Conservation (phyloP, 441 rosid species). For the Croton laevigatus region DNA sequence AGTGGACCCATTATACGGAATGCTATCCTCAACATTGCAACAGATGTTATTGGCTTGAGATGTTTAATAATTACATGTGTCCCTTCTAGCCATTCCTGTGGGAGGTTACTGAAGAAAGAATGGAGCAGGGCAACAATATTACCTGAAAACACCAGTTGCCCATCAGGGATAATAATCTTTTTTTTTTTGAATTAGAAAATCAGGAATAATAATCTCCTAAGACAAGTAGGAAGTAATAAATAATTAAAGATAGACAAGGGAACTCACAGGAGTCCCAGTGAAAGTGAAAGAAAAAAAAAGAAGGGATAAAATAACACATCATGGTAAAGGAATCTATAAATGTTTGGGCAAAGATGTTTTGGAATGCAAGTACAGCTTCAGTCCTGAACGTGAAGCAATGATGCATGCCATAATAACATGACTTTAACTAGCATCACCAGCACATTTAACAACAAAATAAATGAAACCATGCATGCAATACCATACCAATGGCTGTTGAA, state of each 20-base stretch:
- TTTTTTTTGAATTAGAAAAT: too few species aligned
- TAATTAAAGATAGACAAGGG: background rate
- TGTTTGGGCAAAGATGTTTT: background rate
- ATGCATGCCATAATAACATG: background rate
- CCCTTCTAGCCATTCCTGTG: conserved; percentile 98
- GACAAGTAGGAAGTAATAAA: background rate
- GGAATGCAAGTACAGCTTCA: background rate
- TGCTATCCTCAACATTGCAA: conserved; percentile 89
- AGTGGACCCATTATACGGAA: conserved; percentile 95
- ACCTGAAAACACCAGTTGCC: conserved; percentile 46
- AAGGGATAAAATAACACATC: background rate
- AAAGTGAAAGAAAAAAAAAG: background rate
- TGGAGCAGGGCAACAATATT: conserved; percentile 87
- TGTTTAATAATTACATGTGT: conserved; percentile 69
- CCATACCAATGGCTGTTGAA: conserved; percentile 88
- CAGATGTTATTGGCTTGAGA: conserved; percentile 87
- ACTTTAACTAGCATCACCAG: background rate
- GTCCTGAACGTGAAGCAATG: background rate
- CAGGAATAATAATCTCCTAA: background rate
- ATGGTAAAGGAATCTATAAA: background rate
- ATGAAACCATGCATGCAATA: conserved; percentile 8
- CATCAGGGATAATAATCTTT: conserved; percentile 11
- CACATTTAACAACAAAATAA: background rate
- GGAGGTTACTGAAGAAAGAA: conserved; percentile 93
- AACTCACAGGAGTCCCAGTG: background rate